Evolutionary conservation across 1,284 basidiomycete species (phyloP).

Genomic region (Laetiporus sulphureus): DNA sequence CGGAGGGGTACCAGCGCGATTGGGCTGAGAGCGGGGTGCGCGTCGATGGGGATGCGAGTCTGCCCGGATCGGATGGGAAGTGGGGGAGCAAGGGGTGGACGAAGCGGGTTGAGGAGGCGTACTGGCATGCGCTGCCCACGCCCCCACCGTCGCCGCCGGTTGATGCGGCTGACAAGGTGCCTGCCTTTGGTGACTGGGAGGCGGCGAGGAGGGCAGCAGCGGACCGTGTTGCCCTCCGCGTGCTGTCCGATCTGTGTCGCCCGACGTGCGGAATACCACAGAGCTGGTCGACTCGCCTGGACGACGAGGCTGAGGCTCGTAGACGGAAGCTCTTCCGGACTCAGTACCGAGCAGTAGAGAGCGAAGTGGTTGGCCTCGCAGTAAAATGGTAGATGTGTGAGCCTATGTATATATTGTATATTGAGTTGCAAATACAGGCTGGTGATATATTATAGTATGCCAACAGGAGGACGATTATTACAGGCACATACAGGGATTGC

Average conservation of each 20-base stretch:
- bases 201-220: constrained; percentile 14
- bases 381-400: constrained; percentile 30
- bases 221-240: constrained; percentile 36
- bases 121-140: constrained; percentile 58
- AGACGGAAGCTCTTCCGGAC: constrained; percentile 65
- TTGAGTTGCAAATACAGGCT: no score
- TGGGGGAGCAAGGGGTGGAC: constrained; percentile 81
- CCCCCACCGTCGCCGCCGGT: constrained; percentile 40
- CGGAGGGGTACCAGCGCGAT: constrained; percentile 53
- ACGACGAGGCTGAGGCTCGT: constrained; percentile 32
- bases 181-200: constrained; percentile 1
- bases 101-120: constrained; percentile 66
- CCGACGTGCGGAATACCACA: background rate
- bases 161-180: constrained; percentile 4
- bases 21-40: constrained; percentile 47
- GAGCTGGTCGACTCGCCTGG: constrained; percentile 31
- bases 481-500: background rate
- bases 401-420: no score
- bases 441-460: constrained; percentile 1
- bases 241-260: constrained; percentile 37
- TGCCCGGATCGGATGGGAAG: constrained; percentile 32
- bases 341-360: constrained; percentile 81
- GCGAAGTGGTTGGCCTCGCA: constrained; percentile 53
- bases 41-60: constrained; percentile 30
- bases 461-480: constrained; percentile 1